These are phyloP conservation scores for Globisporangium cylindrosporum DNA, from an alignment of 352 stramenopile species.

Conservation along the genomic window DNA sequence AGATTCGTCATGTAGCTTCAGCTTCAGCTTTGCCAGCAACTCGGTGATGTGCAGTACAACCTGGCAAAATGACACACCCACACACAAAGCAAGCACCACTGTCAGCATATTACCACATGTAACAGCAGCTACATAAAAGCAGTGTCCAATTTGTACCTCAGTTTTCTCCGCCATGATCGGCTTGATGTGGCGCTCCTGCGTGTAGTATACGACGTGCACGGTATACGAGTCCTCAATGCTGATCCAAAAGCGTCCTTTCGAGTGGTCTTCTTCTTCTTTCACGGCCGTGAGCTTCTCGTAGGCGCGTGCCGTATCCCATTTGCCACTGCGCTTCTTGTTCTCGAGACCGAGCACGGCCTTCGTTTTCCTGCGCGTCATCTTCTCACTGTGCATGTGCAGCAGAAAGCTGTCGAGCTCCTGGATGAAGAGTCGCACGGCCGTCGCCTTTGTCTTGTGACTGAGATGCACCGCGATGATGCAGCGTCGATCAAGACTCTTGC, in stretches of 20 bases:
- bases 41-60: constrained; percentile 62
- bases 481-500: constrained; percentile 55
- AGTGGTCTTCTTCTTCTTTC: constrained; percentile 27
- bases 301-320: constrained; percentile 40
- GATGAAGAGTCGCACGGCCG: constrained; percentile 60
- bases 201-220: constrained; percentile 77
- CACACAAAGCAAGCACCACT: not conserved
- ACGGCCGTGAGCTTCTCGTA: constrained; percentile 24
- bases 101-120: not conserved
- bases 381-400: constrained; percentile 33
- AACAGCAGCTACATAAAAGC: not conserved
- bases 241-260: constrained; percentile 62
- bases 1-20: constrained; percentile 30
- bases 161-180: constrained; percentile 66
- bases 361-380: constrained; percentile 27
- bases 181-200: constrained; percentile 63
- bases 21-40: constrained; percentile 35
- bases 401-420: constrained; percentile 67
- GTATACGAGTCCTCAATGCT: constrained; percentile 62
- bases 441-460: constrained; percentile 46
- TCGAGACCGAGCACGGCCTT: constrained; percentile 45
- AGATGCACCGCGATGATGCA: constrained; percentile 57
- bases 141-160: constrained; percentile 31
- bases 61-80: constrained; percentile 20
- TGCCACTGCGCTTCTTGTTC: constrained; percentile 29